Evolutionary conservation across 768 basidiomycete species (phyloP).

Genomic region (Kockovaella imperatae): DNA sequence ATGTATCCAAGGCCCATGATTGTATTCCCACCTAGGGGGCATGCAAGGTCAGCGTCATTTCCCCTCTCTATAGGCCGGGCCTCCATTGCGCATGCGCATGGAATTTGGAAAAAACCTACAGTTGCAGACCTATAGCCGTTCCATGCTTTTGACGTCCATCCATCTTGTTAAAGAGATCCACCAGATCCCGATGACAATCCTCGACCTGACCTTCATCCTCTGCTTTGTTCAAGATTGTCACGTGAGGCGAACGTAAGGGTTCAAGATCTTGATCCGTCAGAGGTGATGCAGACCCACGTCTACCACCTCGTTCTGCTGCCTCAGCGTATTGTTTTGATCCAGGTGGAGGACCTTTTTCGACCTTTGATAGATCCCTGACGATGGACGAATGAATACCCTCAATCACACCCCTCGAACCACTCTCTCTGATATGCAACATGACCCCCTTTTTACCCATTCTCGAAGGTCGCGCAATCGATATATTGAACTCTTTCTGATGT

Average conservation of each 20-base stretch:
- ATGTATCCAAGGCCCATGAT: constrained; percentile 31
- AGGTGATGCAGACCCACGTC: too few species aligned
- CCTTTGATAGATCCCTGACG: constrained; percentile 13
- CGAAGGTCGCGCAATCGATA: constrained; percentile 23
- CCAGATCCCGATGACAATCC: constrained; percentile 26
- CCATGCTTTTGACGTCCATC: constrained; percentile 22
- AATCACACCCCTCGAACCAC: constrained; percentile 16
- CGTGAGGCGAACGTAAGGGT: constrained; percentile 23
- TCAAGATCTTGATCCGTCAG: constrained; percentile 32
- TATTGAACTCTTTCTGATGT: constrained; percentile 16
- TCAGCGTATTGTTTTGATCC: too few species aligned
- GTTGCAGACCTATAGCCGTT: constrained; percentile 25
- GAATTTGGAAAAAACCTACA: constrained; percentile 14
- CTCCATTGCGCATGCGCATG: neutral
- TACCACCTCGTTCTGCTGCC: constrained; percentile 18
- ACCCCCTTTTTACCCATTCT: constrained; percentile 35
- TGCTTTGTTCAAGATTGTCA: constrained; percentile 36
- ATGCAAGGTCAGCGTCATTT: constrained; percentile 1
- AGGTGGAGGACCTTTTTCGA: too few species aligned
- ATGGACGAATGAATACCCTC: constrained; percentile 18
- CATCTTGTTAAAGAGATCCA: constrained; percentile 19
- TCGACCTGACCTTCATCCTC: constrained; percentile 25
- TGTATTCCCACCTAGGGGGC: constrained; percentile 38
- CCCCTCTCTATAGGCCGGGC: neutral
- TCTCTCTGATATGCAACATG: constrained; percentile 18